Conservation (phyloP, 2,329 filamentous ascomycete genomes). For the Exophiala viscosa region DNA sequence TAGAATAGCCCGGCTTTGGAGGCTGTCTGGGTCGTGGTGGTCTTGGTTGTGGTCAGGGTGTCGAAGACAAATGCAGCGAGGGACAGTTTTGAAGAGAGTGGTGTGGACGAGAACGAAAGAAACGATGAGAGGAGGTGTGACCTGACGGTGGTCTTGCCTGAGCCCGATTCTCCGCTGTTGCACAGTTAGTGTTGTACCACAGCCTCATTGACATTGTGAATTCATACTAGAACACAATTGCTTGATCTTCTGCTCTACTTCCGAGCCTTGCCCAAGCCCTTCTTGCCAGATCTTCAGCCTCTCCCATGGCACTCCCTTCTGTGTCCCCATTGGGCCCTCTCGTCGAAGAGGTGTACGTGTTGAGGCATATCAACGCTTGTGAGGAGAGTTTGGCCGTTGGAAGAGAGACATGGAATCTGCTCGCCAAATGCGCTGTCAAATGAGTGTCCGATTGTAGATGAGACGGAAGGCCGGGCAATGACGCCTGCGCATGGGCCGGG, state of each 20-base stretch:
- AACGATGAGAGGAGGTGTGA: constrained; percentile 83
- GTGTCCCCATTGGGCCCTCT: constrained; percentile 87
- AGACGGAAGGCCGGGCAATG: constrained; percentile 79
- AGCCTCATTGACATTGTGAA: neutral
- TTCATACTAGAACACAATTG: constrained; percentile 84
- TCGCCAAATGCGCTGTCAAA: constrained; percentile 50
- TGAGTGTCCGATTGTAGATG: constrained; percentile 56
- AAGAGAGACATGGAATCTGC: constrained; percentile 77
- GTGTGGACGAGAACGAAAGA: constrained; percentile 85
- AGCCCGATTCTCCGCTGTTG: constrained; percentile 83
- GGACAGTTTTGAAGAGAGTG: constrained; percentile 87
- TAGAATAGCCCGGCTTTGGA: constrained; percentile 95
- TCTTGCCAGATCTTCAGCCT: constrained; percentile 85
- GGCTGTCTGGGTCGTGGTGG: constrained; percentile 87
- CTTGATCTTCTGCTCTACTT: constrained; percentile 87
- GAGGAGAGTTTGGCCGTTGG: constrained; percentile 87
- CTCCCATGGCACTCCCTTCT: constrained; percentile 86
- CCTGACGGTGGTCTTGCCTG: constrained; percentile 92
- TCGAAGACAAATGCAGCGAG: constrained; percentile 95
- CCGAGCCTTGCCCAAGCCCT: constrained; percentile 82
- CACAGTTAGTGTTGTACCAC: constrained; percentile 31
- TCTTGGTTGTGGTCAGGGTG: constrained; percentile 93
- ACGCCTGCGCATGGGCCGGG: constrained; percentile 70
- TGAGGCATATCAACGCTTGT: constrained; percentile 85
- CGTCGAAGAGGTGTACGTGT: constrained; percentile 87